These are phyloP conservation scores for Ceratobasidium sp. DNA, from an alignment of 1,284 basidiomycete genomes.

Conservation along the genomic window DNA sequence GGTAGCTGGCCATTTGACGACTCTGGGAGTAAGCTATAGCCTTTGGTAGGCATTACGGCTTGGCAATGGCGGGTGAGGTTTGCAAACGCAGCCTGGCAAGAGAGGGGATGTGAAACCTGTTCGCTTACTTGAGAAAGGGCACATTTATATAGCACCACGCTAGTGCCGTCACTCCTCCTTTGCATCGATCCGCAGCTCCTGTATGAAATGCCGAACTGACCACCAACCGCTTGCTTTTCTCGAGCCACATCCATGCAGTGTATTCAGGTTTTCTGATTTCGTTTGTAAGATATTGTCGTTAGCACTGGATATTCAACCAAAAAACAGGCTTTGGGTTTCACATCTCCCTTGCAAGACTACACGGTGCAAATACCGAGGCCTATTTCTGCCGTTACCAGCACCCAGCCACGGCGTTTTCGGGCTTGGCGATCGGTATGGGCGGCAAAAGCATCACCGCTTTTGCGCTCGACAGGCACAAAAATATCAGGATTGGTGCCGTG, in stretches of 20 bases:
- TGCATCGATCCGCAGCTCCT: background rate
- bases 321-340: too few relatives aligned
- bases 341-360: too few relatives aligned
- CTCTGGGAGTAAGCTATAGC: slow-evolving; percentile 6
- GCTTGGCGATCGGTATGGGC: background rate
- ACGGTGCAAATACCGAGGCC: too few relatives aligned
- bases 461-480: background rate
- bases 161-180: background rate
- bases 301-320: too few relatives aligned
- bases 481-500: background rate
- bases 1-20: background rate
- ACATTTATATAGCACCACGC: background rate
- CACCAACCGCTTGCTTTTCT: too few relatives aligned
- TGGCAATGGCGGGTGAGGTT: background rate
- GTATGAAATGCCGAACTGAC: background rate
- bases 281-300: too few relatives aligned
- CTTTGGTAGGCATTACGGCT: background rate
- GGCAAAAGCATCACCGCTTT: background rate
- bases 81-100: background rate
- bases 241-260: background rate
- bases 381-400: background rate
- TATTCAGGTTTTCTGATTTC: too few relatives aligned
- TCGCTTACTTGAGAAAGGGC: background rate
- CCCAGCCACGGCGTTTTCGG: background rate
- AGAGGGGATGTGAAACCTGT: background rate